A percentile compares a stretch with the other conserved stretches of the same genome.
Evolutionary conservation across 2,329 filamentous ascomycete species (phyloP).

Genomic region (Colletotrichum brevisporum): DNA sequence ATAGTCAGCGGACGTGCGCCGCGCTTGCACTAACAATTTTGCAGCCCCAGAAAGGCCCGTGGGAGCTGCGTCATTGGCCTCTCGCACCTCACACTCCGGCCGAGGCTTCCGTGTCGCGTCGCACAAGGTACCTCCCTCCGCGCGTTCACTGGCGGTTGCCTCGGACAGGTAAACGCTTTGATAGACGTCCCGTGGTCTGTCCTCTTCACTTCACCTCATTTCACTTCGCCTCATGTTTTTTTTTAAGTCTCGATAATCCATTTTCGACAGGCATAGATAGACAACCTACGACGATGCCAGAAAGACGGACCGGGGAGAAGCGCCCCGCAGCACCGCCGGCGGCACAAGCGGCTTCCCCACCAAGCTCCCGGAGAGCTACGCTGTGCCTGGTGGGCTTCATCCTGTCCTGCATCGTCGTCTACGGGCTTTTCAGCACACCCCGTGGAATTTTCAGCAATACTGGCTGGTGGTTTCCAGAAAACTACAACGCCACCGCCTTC

Average conservation of each 20-base stretch:
- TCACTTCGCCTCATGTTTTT: slow-evolving; percentile 19
- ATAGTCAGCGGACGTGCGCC: slow-evolving; percentile 6
- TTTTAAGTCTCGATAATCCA: neutral
- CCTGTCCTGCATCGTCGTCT: slow-evolving; percentile 24
- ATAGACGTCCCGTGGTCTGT: slow-evolving; percentile 6
- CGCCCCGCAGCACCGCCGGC: slow-evolving; percentile 27
- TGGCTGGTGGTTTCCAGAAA: slow-evolving; percentile 7
- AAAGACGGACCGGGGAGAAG: slow-evolving; percentile 31
- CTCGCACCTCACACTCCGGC: slow-evolving; percentile 27
- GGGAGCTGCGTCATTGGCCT: slow-evolving; percentile 31
- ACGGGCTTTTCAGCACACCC: slow-evolving; percentile 23
- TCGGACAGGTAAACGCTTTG: slow-evolving; percentile 5
- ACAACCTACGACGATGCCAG: slow-evolving; percentile 17
- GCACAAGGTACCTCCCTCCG: slow-evolving; percentile 7
- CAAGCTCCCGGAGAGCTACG: slow-evolving; percentile 29
- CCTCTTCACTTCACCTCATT: slow-evolving; percentile 20
- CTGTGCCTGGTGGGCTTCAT: slow-evolving; percentile 29
- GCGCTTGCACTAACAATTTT: slow-evolving; percentile 34
- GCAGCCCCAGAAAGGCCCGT: neutral
- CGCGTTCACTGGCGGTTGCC: neutral
- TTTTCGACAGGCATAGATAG: slow-evolving; percentile 3
- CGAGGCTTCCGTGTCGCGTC: slow-evolving; percentile 30
- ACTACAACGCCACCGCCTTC: neutral
- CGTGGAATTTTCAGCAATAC: neutral
- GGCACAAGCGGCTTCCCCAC: slow-evolving; percentile 14